Evolutionary conservation across 768 basidiomycete species (phyloP), one percentile per base, ranked within the genome.

Genomic region (Cubamyces lactineus): DNA sequence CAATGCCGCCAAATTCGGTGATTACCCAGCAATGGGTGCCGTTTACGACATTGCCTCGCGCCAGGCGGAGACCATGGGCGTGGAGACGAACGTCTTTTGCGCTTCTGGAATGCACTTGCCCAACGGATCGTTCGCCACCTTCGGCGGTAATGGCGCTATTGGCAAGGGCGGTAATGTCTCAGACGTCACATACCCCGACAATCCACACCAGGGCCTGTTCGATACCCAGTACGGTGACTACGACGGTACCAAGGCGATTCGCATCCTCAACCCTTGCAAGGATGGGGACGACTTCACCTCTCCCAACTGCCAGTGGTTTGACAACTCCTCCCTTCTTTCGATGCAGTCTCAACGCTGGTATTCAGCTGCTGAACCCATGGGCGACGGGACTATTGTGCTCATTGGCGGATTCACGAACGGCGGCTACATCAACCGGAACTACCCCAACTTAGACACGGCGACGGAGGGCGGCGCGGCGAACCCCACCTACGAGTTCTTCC

Each of bases 41-140:
- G 85, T 87, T n/a, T 92, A 87, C 85, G 88, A 94, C 72, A 78
- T 89, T 48, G 74, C 77, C 8, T 79, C 86, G 0, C 84, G 84
- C 63, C 74, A 79, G 30, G 82, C 84, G 23, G 79, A 79, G 21
- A 72, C 85, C 0, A 91, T 95, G 87, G 89, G 91, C 51, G 79
- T 93, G 11, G 65, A 68, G 41, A 88, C 88, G 23, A 94, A 93
- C 69, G 76, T 82, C 4, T 94, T 94, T 77, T 94, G 92, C 67
- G 84, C 92, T n/a, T 92, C 88, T 1, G 92, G 91, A 50, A 85
- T 87, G 84, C 89, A 92, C 70, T 77, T 92, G 0, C 91, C 91
- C 12, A 92, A 92, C 62, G 89, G 89, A 39, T 90, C 89, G 0
- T 92, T 78, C 61, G 82, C 78, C 9, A 84, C 89, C 0, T 87